Evolutionary conservation across 2,329 filamentous ascomycete species (phyloP), one percentile per base, ranked within the genome.

Genomic region (Talaromyces rugulosus): DNA sequence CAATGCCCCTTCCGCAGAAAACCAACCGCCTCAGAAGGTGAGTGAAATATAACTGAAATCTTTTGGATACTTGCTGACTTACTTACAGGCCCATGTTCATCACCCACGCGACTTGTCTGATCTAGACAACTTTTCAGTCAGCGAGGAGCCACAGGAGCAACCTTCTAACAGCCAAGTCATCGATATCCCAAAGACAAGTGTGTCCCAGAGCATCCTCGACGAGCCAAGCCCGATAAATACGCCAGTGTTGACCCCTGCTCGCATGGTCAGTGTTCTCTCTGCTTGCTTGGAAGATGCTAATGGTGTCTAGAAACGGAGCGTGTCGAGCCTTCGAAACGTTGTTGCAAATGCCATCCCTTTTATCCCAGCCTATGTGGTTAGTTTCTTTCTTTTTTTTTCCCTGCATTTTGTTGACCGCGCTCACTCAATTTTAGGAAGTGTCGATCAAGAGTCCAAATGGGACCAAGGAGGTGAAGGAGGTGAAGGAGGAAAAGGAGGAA

Each of bases 141-240:
- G n/a, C 8, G 44, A 51, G 7, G 44, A 51, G 8, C 9, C 44
- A 1, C 23, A 9, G 11, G 27, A 51, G 12, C n/a, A 28, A 5
- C 18, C 11, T 9, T 14, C 44, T 12, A 12, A 5, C 23, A 14
- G 18, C 5, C 18, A 23, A 51, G 3, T 2, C 9, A 28, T 28
- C 27, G 8, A 1, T 9, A 3, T 53, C 7, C 18, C 50, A 2
- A 52, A 28, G 5, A 31, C 14, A 11, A 47, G 55, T 23, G 16
- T 31, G 9, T 59, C 52, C 12, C 30, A 56, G 23, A 62, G 56
- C 31, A 52, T 62, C 16, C 34, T 62, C 56, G 61, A 62, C 33
- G 61, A 54, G 18, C 57, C 61, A 18, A 59, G 40, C 28, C 40
- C 56, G 7, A 28, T 62, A 12, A 51, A 27, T 11, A 62, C 56